A percentile compares a stretch with the other conserved stretches of the same genome.
These are phyloP conservation scores for Alopecurus myosuroides DNA, from an alignment of 176 grass and related monocot species.

Conservation along the genomic window DNA sequence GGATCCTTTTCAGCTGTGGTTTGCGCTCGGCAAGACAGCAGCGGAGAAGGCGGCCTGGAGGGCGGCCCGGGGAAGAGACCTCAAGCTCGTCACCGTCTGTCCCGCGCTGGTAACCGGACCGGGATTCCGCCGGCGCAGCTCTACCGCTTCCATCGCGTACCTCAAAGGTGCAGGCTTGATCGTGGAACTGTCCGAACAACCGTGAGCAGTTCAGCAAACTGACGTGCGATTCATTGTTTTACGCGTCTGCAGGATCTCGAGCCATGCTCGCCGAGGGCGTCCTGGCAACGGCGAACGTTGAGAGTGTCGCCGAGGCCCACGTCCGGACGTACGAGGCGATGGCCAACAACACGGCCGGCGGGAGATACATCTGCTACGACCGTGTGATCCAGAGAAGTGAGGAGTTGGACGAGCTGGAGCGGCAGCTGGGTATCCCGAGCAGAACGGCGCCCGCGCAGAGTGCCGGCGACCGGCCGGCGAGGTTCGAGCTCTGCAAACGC, in stretches of 20 bases:
- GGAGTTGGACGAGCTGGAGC: conserved; percentile 71
- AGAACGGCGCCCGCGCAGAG: conserved; percentile 18
- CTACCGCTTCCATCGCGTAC: conserved; percentile 86
- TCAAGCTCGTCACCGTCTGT: conserved; percentile 86
- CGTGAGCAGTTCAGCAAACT: background rate
- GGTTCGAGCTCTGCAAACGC: conserved; percentile 77
- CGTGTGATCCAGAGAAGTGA: conserved; percentile 55
- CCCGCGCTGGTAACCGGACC: conserved; percentile 78
- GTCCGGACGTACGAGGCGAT: conserved; percentile 79
- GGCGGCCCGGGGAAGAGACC: conserved; percentile 75
- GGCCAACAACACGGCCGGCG: conserved; percentile 63
- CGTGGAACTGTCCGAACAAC: background rate
- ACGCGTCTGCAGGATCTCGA: conserved; percentile 39
- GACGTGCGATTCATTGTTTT: background rate
- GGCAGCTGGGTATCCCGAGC: conserved; percentile 69
- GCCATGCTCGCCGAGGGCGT: conserved; percentile 73
- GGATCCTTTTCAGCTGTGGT: conserved; percentile 63
- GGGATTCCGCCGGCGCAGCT: conserved; percentile 78
- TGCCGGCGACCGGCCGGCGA: conserved; percentile 31
- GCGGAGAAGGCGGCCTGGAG: conserved; percentile 95
- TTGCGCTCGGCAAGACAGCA: conserved; percentile 83
- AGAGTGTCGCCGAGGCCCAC: conserved; percentile 77
- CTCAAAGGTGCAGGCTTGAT: conserved; percentile 60
- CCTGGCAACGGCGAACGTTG: conserved; percentile 70
- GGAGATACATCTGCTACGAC: conserved; percentile 92